Evolutionary conservation across 2,329 filamentous ascomycete species (phyloP).

Genomic region (Didymella pinodella): DNA sequence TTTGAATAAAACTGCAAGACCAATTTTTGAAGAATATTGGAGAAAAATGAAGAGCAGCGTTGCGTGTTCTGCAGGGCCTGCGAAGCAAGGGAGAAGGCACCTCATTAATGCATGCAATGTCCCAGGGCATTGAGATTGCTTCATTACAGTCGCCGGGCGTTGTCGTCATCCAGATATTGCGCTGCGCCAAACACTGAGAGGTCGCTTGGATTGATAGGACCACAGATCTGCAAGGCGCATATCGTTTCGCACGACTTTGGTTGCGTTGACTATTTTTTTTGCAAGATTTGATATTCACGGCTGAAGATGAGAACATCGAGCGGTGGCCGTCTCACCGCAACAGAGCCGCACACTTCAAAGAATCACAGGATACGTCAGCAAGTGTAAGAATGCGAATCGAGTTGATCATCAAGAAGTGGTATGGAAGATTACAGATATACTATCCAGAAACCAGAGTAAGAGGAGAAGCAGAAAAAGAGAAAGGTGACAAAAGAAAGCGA

Average conservation of each 20-base stretch:
- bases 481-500: neutral
- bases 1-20: neutral
- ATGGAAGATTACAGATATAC: conserved; percentile 8
- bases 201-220: neutral
- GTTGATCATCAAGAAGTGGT: neutral
- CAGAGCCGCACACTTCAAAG: neutral
- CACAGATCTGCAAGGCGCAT: neutral
- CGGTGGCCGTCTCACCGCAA: neutral
- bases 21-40: neutral
- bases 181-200: neutral
- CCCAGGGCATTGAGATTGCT: conserved; percentile 14
- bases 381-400: no score
- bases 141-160: conserved; percentile 2
- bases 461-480: neutral
- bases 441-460: neutral
- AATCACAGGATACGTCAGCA: neutral
- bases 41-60: neutral
- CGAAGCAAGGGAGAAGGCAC: conserved; percentile 8
- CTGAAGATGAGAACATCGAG: neutral
- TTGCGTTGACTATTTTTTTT: neutral
- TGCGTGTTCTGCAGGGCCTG: conserved; percentile 5
- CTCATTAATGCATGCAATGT: conserved; percentile 11
- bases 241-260: no score
- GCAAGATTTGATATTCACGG: neutral
- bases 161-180: neutral